Conservation (phyloP, 805 yeast species). For the Wickerhamiella nectarea region DNA sequence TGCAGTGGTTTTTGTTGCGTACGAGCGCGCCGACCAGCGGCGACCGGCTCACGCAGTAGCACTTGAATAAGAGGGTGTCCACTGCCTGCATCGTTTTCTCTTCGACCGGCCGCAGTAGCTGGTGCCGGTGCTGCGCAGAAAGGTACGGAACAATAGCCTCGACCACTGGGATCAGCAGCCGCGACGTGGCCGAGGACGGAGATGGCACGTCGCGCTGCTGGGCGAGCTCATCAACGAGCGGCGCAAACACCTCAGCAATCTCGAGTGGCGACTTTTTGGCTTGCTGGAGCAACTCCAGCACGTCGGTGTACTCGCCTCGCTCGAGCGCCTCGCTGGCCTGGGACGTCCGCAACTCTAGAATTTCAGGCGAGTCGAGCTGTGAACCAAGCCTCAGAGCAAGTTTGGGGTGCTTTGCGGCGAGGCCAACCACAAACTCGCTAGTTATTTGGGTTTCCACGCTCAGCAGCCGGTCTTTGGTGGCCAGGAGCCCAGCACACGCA, state of each 20-base stretch:
- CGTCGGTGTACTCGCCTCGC: neutral
- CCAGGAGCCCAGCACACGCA: neutral
- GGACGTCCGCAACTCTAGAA: neutral
- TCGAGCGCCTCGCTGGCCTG: neutral
- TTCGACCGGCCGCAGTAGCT: neutral
- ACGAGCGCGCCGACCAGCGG: slow-evolving; percentile 71
- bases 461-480: neutral
- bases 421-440: neutral
- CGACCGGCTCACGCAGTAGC: slow-evolving; percentile 57
- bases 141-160: slow-evolving; percentile 6
- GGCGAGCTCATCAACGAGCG: neutral
- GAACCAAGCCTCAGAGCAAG: neutral
- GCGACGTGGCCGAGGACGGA: neutral
- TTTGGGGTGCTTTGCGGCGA: neutral
- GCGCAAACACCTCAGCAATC: neutral
- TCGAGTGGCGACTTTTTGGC: neutral
- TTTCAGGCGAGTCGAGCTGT: neutral
- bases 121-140: neutral
- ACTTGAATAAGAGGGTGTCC: slow-evolving; percentile 66
- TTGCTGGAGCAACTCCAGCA: neutral
- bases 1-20: slow-evolving; percentile 63
- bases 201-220: neutral
- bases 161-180: slow-evolving; percentile 2
- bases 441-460: neutral
- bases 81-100: slow-evolving; percentile 26